Base-by-base conservation (phyloP, 2,329 filamentous ascomycete species). In the Periconia digitata region DNA sequence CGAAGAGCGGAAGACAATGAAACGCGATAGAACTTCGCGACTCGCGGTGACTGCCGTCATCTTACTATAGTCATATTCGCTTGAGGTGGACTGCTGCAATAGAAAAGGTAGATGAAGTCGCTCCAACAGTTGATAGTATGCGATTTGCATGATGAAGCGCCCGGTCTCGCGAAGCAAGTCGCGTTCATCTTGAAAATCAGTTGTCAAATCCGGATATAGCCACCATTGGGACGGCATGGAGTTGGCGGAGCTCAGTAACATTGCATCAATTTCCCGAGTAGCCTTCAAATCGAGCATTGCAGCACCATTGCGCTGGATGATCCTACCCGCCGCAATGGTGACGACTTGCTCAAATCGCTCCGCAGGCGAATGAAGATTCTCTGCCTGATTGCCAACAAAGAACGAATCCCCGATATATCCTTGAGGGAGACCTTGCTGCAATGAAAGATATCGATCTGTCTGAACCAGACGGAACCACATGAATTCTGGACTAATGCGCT, bases 361-460 rank as follows among this genome's bases (percentile, higher is more conserved):
- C 6, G 63, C 37, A 3, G 27, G 27, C 1, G 69, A 60, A 6
- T 59, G 53, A 21, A 65, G 64, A 0, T 51, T 27, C 20, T 44
- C 45, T 18, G 58, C 15, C 6, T 20, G 36, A 12, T 47, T 42
- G 16, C 21, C 13, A 8, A 54, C 40, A 15, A 52, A 48, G 27
- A 66, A 61, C 17, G 43, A 40, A n/a, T 40, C 47, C 8, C 66
- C 62, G 0, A 58, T 29, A 0, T 59, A 63, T 20, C 60, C 65
- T 8, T 65, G 65, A 0, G 74, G 71, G 2, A 77, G 58, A 2
- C 74, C 73, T 0, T 77, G 60, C 55, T 75, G 67, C 1, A 77
- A 51, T 6, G 60, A 73, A 2, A 77, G 54, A 8, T 72, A 65
- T 1, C 71, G 66, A 35, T 78, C 75, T 7, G 62, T 56, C 13